phyloP scores from a whole-genome alignment of 345 rosid species.

The Eutrema heterophyllum region DNA sequence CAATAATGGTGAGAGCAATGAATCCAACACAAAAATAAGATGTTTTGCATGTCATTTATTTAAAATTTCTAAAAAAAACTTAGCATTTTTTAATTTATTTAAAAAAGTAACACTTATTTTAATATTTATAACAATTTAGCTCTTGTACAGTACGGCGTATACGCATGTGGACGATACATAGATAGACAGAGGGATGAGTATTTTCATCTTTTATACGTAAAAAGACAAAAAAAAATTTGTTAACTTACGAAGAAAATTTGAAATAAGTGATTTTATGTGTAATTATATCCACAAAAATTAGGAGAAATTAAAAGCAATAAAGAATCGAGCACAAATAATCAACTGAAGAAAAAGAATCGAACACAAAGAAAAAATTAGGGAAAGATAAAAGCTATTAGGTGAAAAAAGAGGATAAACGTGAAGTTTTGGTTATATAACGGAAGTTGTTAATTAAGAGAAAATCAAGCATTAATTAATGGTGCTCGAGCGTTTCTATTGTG shows the following conservation, averaged over 20 bases:
- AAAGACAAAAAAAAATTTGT: no score
- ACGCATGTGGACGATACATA: no score
- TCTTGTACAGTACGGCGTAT: no score
- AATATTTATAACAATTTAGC: no score
- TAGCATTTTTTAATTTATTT: no score
- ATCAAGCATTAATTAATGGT: neutral
- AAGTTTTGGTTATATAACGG: neutral
- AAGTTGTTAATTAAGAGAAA: neutral
- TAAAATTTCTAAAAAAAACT: no score
- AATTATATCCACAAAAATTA: neutral
- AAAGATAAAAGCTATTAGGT: neutral
- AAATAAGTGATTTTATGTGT: no score
- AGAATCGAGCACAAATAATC: neutral
- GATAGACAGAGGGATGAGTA: no score
- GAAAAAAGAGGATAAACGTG: neutral
- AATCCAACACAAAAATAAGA: neutral
- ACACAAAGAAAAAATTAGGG: neutral
- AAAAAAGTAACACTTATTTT: no score
- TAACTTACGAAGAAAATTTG: no score
- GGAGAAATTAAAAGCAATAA: neutral
- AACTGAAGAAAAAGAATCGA: neutral
- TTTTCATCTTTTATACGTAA: no score
- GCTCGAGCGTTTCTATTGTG: neutral
- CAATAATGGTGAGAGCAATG: neutral
- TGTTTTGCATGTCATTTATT: no score